Evolutionary conservation across 148 eudicot species (phyloP).

Genomic region (Amaranthus cruentus): DNA sequence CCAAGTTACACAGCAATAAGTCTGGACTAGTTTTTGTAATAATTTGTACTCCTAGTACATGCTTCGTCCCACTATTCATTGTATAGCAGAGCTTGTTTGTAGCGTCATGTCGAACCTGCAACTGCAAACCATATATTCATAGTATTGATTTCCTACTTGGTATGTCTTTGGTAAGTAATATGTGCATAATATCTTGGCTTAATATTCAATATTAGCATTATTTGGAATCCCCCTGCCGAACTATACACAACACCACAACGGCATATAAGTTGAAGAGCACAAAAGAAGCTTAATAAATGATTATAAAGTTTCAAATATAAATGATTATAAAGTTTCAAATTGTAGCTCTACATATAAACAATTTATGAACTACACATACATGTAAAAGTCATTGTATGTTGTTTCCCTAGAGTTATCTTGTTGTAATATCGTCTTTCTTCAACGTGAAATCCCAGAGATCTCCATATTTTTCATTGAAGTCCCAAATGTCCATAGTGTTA

Average conservation of each 20-base stretch:
- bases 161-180: background rate
- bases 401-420: constrained; percentile 34
- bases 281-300: background rate
- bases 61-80: background rate
- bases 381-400: background rate
- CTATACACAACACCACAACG: background rate
- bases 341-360: constrained; percentile 5
- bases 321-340: background rate
- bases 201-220: background rate
- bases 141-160: background rate
- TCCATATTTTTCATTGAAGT: constrained; percentile 91
- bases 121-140: background rate
- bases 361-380: background rate
- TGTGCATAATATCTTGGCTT: background rate
- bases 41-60: constrained; percentile 14
- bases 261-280: background rate
- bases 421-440: constrained; percentile 57
- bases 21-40: constrained; percentile 20
- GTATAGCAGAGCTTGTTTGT: constrained; percentile 3
- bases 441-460: constrained; percentile 93
- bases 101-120: constrained; percentile 6
- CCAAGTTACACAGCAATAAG: background rate
- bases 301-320: background rate
- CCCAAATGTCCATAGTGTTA: constrained; percentile 95
- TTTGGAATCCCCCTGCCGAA: background rate